A percentile compares a stretch with the other conserved stretches of the same genome.
These are phyloP conservation scores for Xylaria nigripes DNA, from an alignment of 495 filamentous ascomycete genomes.

Conservation along the genomic window DNA sequence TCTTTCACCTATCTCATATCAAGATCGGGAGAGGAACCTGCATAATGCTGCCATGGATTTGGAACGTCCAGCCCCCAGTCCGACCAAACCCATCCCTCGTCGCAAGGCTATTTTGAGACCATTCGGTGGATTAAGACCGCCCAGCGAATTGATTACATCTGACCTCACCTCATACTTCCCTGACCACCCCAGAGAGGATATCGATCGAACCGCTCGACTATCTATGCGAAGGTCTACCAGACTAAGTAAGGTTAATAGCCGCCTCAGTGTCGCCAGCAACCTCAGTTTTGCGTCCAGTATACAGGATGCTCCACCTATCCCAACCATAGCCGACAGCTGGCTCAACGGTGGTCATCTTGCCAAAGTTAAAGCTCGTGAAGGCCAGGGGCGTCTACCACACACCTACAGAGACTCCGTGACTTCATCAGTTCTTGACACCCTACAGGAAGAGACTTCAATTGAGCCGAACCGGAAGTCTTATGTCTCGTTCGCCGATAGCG, in stretches of 20 bases:
- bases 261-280: constrained; percentile 89
- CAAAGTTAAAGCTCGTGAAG: constrained; percentile 39
- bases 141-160: constrained; percentile 93
- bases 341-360: constrained; percentile 52
- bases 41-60: constrained; percentile 51
- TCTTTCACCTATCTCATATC: constrained; percentile 64
- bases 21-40: constrained; percentile 57
- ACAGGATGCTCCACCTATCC: constrained; percentile 82
- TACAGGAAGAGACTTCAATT: constrained; percentile 85
- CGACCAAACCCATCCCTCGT: constrained; percentile 43
- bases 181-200: constrained; percentile 82
- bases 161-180: constrained; percentile 96
- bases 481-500: constrained; percentile 80
- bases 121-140: constrained; percentile 87
- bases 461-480: constrained; percentile 93
- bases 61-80: constrained; percentile 48
- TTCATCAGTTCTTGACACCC: constrained; percentile 72
- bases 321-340: constrained; percentile 94
- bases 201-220: constrained; percentile 86
- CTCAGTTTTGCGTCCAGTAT: constrained; percentile 85
- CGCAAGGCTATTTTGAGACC: constrained; percentile 51
- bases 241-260: constrained; percentile 82
- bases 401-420: constrained; percentile 78
- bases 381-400: constrained; percentile 30
- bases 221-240: constrained; percentile 83